A percentile compares a stretch with the other conserved stretches of the same genome.
These are phyloP conservation scores for Diplodia mutila DNA, from an alignment of 2,329 filamentous ascomycete genomes.

Conservation along the genomic window DNA sequence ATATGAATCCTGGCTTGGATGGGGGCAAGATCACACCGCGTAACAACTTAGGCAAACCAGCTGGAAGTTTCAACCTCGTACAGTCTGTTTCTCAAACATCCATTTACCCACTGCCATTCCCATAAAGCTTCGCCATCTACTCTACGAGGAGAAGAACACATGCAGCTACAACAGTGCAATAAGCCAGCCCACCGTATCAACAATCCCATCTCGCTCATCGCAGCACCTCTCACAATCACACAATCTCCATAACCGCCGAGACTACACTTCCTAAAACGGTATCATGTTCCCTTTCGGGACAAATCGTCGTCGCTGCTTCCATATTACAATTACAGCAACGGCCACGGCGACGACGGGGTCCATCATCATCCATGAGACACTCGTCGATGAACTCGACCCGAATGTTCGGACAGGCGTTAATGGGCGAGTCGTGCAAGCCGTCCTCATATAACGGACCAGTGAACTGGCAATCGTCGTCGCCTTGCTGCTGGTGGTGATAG, in stretches of 20 bases:
- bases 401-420: neutral
- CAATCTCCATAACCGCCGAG: neutral
- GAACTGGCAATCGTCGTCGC: neutral
- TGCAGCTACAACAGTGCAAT: neutral
- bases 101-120: neutral
- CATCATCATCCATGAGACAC: neutral
- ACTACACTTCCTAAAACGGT: neutral
- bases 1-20: neutral
- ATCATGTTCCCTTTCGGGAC: neutral
- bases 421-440: neutral
- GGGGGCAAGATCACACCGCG: neutral
- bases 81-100: neutral
- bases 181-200: neutral
- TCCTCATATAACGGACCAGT: neutral
- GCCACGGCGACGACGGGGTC: neutral
- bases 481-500: neutral
- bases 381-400: neutral
- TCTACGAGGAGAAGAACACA: neutral
- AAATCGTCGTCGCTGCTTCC: neutral
- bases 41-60: fast-evolving
- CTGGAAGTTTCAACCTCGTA: too few relatives aligned
- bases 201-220: neutral
- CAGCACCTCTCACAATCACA: neutral
- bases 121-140: neutral
- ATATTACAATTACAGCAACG: neutral